A percentile compares a stretch with the other conserved stretches of the same genome.
phyloP scores from a whole-genome alignment of 2,329 filamentous ascomycete species.

The Fusarium dimerum region DNA sequence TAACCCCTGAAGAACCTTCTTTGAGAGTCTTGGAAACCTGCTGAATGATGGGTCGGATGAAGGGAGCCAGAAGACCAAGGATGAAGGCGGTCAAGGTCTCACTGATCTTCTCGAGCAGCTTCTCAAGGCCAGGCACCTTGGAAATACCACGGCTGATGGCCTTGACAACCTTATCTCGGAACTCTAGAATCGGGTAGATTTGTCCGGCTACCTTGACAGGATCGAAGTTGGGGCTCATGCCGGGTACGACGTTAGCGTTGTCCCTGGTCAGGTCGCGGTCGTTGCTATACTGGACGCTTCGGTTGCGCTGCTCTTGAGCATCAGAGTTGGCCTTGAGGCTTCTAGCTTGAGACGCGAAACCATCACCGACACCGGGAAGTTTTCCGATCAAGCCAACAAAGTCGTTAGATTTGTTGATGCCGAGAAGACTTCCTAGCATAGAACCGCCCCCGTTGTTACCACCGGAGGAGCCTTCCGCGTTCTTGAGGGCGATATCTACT shows the following conservation, averaged over 20 bases:
- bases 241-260: conserved; percentile 65
- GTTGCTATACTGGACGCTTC: conserved; percentile 31
- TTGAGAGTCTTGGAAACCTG: conserved; percentile 83
- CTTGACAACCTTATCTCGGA: conserved; percentile 91
- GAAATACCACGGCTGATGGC: conserved; percentile 82
- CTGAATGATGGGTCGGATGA: conserved; percentile 87
- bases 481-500: conserved; percentile 72
- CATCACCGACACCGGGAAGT: conserved; percentile 69
- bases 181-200: conserved; percentile 93
- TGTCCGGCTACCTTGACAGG: conserved; percentile 73
- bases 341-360: conserved; percentile 66
- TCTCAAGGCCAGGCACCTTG: conserved; percentile 88
- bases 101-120: conserved; percentile 88
- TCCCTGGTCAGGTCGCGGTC: conserved; percentile 40
- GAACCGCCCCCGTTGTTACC: conserved; percentile 37
- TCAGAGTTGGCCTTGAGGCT: conserved; percentile 62
- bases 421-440: conserved; percentile 44
- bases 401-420: conserved; percentile 44
- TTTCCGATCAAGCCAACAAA: conserved; percentile 75
- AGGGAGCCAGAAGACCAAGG: conserved; percentile 86
- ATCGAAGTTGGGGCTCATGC: conserved; percentile 76
- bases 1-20: conserved; percentile 74
- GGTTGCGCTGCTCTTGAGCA: conserved; percentile 63
- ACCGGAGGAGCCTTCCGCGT: conserved; percentile 56
- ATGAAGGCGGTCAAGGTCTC: conserved; percentile 93